A percentile compares a stretch with the other conserved stretches of the same genome.
These are phyloP conservation scores for Sherardia arvensis DNA, from an alignment of 257 asterid genomes.

Conservation along the genomic window DNA sequence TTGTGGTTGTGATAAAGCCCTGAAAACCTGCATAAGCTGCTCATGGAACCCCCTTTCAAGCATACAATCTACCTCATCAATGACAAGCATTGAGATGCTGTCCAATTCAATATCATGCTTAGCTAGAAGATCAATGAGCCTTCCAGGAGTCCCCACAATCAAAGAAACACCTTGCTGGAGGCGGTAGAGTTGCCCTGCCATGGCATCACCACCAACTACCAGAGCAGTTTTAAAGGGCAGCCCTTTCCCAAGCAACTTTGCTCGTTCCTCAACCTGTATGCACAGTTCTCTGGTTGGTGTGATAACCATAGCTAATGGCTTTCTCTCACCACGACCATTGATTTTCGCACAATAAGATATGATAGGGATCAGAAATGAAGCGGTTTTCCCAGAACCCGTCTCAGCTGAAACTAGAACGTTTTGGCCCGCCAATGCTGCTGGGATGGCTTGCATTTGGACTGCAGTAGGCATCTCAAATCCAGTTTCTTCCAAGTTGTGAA, in stretches of 20 bases:
- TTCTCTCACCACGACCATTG: conserved; percentile 31
- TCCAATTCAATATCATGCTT: conserved; percentile 68
- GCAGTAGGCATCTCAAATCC: conserved; percentile 95
- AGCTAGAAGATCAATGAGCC: conserved; percentile 74
- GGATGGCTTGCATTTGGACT: conserved; percentile 95
- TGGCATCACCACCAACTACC: conserved; percentile 91
- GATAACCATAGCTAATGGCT: conserved; percentile 66
- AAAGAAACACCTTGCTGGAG: conserved; percentile 70
- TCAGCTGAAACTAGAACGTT: conserved; percentile 84
- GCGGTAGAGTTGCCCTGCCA: conserved; percentile 79
- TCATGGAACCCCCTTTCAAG: conserved; percentile 75
- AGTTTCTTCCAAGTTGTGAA: conserved; percentile 58
- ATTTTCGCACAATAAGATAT: conserved; percentile 45
- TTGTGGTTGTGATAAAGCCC: conserved; percentile 72
- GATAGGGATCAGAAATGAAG: conserved; percentile 73
- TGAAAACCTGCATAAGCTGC: conserved; percentile 77
- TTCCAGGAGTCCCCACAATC: conserved; percentile 92
- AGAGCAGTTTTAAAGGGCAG: conserved; percentile 85
- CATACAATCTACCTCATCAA: conserved; percentile 92
- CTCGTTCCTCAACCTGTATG: conserved; percentile 91
- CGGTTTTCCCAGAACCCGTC: conserved; percentile 92
- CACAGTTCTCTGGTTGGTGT: conserved; percentile 90
- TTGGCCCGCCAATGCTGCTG: conserved; percentile 57
- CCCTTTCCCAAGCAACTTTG: conserved; percentile 84
- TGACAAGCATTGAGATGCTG: conserved; percentile 56